phyloP scores from a whole-genome alignment of 495 filamentous ascomycete species.

The Sordaria brevicollis region DNA sequence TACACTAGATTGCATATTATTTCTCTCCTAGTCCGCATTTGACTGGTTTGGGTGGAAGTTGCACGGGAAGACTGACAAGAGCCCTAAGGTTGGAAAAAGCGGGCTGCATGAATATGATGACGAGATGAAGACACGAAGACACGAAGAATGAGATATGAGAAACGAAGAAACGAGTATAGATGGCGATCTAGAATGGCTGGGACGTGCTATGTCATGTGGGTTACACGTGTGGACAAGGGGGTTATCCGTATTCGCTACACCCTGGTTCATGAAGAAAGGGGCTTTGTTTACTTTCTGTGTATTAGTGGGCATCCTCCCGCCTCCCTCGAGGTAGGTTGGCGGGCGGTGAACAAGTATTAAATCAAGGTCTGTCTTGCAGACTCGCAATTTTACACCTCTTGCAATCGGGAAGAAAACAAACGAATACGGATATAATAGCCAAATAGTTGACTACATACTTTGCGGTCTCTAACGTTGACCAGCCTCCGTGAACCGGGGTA shows the following conservation, averaged over 20 bases:
- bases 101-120: background rate
- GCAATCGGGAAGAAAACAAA: no score
- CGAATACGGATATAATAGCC: no score
- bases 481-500: no score
- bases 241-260: background rate
- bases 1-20: background rate
- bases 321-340: background rate
- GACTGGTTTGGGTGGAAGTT: background rate
- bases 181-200: background rate
- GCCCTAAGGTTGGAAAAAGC: background rate
- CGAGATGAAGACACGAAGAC: background rate
- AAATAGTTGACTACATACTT: no score
- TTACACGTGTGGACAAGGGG: background rate
- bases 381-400: no score
- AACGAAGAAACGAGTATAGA: background rate
- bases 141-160: background rate
- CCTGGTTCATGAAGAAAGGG: background rate
- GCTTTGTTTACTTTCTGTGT: background rate
- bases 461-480: no score
- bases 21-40: background rate
- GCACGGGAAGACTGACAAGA: background rate
- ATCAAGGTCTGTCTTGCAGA: no score
- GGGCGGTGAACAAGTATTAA: background rate
- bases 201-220: no score
- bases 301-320: background rate